Evolutionary conservation across 768 basidiomycete species (phyloP).

Genomic region (Crepidotus variabilis): DNA sequence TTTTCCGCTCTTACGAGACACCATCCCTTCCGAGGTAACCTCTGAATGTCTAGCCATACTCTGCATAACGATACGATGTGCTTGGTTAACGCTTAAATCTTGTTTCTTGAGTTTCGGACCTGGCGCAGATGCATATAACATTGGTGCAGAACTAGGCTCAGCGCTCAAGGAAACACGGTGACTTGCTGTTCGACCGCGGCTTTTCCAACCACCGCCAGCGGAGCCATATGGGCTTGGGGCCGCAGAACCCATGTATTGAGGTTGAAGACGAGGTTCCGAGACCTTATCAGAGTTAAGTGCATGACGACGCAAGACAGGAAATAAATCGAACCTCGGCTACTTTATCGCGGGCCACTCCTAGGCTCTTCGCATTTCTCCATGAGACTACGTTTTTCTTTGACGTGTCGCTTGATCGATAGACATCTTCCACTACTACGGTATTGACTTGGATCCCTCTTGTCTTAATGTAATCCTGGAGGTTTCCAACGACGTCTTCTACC

Average conservation of each 20-base stretch:
- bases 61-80: conserved; percentile 9
- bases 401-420: conserved; percentile 14
- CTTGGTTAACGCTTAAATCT: neutral
- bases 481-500: conserved; percentile 11
- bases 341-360: conserved; percentile 7
- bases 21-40: neutral
- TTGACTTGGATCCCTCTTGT: conserved; percentile 10
- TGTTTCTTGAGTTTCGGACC: conserved; percentile 1
- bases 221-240: neutral
- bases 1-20: neutral
- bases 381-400: conserved; percentile 12
- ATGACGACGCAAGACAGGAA: neutral
- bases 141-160: neutral
- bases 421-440: conserved; percentile 21
- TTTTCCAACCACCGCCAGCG: too few species aligned
- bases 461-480: conserved; percentile 9
- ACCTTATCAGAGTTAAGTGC: neutral
- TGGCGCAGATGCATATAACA: neutral
- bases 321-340: conserved; percentile 7
- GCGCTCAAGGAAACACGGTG: neutral
- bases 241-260: neutral
- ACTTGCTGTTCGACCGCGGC: too few species aligned
- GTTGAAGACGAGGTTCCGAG: conserved; percentile 4
- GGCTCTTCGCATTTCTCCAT: conserved; percentile 14
- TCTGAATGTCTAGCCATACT: conserved; percentile 10